phyloP scores from a whole-genome alignment of 805 yeast species.

The Blastobotrys attinorum region DNA sequence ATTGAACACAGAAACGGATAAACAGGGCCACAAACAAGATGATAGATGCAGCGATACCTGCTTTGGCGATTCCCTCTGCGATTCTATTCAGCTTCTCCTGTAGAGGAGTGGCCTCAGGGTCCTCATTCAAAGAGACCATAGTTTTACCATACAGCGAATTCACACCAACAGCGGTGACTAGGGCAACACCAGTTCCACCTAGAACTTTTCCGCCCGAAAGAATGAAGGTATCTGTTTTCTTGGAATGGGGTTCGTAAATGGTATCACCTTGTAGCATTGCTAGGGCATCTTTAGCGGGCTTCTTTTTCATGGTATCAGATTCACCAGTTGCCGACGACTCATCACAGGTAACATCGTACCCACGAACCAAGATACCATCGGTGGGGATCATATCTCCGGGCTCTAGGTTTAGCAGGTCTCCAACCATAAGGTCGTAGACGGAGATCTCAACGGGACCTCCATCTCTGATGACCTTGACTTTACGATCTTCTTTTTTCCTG shows the following conservation, averaged over 20 bases:
- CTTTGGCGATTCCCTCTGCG: slow-evolving; percentile 92
- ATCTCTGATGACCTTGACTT: slow-evolving; percentile 64
- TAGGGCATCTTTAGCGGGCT: slow-evolving; percentile 42
- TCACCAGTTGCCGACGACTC: slow-evolving; percentile 95
- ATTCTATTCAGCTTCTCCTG: slow-evolving; percentile 72
- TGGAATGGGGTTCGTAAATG: slow-evolving; percentile 26
- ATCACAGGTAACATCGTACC: slow-evolving; percentile 72
- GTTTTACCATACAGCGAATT: slow-evolving; percentile 90
- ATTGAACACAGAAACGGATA: slow-evolving; percentile 58
- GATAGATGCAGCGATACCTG: slow-evolving; percentile 80
- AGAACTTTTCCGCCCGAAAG: slow-evolving; percentile 87
- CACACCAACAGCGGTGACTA: slow-evolving; percentile 85
- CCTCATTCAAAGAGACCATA: slow-evolving; percentile 68
- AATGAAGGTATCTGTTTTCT: slow-evolving; percentile 66
- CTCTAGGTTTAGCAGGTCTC: slow-evolving; percentile 73
- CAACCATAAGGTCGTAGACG: slow-evolving; percentile 71
- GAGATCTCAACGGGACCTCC: slow-evolving; percentile 63
- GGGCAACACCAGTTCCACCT: slow-evolving; percentile 77
- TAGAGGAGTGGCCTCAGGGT: slow-evolving; percentile 80
- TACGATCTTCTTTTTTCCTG: slow-evolving; percentile 79
- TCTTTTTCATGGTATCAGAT: slow-evolving; percentile 69
- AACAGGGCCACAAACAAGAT: slow-evolving; percentile 75
- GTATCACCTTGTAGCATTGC: slow-evolving; percentile 23
- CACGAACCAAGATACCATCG: slow-evolving; percentile 67
- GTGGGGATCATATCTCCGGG: slow-evolving; percentile 95